Evolutionary conservation across 176 grass and related monocot genomes (phyloP).

Genomic region (Oryza coarctata): DNA sequence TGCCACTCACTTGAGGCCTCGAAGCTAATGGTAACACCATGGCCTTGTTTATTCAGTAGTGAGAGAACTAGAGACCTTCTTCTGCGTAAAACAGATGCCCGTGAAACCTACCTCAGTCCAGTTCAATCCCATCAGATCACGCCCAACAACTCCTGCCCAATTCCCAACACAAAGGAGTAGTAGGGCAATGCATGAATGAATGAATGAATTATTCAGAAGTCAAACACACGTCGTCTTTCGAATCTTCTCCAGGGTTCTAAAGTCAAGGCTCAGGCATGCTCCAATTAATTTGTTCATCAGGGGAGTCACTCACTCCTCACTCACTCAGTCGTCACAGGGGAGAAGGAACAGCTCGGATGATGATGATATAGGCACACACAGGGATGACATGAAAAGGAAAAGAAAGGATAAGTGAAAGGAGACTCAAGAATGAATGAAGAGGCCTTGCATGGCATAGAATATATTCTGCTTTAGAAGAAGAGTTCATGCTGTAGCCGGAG

Average conservation of each 20-base stretch:
- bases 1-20: neutral
- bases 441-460: neutral
- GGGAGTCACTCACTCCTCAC: constrained; percentile 14
- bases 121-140: constrained; percentile 47
- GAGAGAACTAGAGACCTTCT: constrained; percentile 1
- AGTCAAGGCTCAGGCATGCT: constrained; percentile 36
- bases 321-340: neutral
- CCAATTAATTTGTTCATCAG: constrained; percentile 35
- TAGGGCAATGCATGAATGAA: neutral
- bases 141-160: constrained; percentile 46
- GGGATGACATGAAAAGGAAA: constrained; percentile 9
- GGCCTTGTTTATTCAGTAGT: neutral
- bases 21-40: constrained; percentile 29
- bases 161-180: constrained; percentile 38
- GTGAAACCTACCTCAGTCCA: constrained; percentile 31
- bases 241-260: constrained; percentile 42
- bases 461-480: constrained; percentile 28
- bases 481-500: neutral
- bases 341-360: constrained; percentile 12
- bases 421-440: neutral
- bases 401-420: constrained; percentile 15
- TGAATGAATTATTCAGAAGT: constrained; percentile 26
- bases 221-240: constrained; percentile 45
- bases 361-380: constrained; percentile 4
- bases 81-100: constrained; percentile 21